Evolutionary conservation across 139 green algal genomes (phyloP).

Genomic region (Deuterostichococcus epilithicus): DNA sequence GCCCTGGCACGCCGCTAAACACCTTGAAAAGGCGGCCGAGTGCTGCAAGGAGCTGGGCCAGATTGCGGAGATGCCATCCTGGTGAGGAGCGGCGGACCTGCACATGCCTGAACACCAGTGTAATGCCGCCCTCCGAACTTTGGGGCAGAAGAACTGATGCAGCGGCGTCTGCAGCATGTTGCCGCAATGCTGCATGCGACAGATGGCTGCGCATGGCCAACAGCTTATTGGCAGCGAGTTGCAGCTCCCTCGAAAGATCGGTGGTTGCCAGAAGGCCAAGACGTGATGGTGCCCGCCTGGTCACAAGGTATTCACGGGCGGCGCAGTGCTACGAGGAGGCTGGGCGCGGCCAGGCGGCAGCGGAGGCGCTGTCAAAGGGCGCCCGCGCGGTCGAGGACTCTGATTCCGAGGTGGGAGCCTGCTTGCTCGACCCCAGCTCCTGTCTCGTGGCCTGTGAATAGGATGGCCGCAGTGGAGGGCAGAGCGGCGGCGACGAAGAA

Average conservation of each 20-base stretch:
- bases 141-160: too few relatives aligned
- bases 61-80: not conserved
- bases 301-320: constrained; percentile 30
- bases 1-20: constrained; percentile 71
- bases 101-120: too few relatives aligned
- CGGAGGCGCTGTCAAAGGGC: constrained; percentile 54
- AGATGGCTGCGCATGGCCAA: too few relatives aligned
- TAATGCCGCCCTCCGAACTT: too few relatives aligned
- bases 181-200: too few relatives aligned
- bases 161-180: too few relatives aligned
- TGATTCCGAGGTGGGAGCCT: constrained; percentile 29
- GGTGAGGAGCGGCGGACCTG: not conserved
- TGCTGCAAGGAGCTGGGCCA: constrained; percentile 31
- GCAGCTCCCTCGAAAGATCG: not conserved
- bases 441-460: too few relatives aligned
- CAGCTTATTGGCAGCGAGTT: too few relatives aligned
- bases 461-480: too few relatives aligned
- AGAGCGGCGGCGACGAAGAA: too few relatives aligned
- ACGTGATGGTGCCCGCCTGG: constrained; percentile 5
- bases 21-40: constrained; percentile 44
- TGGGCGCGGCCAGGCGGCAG: constrained; percentile 46
- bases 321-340: constrained; percentile 46
- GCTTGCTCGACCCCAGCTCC: not conserved
- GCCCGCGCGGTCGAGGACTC: constrained; percentile 55
- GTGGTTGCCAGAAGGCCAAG: constrained; percentile 3